A percentile compares a stretch with the other conserved stretches of the same genome.
phyloP scores from a whole-genome alignment of 2,329 filamentous ascomycete genomes.

The Karstenula rhodostoma region DNA sequence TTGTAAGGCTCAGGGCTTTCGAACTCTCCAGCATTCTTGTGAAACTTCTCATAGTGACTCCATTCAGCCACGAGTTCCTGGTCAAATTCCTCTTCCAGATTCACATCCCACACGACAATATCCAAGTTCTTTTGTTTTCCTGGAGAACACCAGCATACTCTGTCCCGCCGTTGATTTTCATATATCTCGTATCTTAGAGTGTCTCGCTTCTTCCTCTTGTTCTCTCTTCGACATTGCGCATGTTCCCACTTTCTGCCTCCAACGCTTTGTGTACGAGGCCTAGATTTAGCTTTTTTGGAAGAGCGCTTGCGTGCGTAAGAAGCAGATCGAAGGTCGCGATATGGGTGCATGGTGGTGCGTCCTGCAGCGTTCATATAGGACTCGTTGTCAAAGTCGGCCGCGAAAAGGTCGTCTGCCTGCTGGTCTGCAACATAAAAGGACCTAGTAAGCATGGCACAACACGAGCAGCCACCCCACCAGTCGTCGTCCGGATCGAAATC shows the following conservation, averaged over 20 bases:
- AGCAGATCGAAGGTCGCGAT: constrained; percentile 18
- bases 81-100: constrained; percentile 4
- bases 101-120: constrained; percentile 1
- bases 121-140: not conserved
- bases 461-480: not conserved
- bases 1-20: not conserved
- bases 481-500: not conserved
- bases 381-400: constrained; percentile 3
- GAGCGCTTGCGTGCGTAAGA: constrained; percentile 5
- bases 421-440: not conserved
- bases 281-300: not conserved
- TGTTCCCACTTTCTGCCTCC: constrained; percentile 5
- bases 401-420: not conserved
- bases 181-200: not conserved
- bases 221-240: not conserved
- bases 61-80: not conserved
- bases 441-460: not conserved
- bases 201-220: constrained; percentile 4
- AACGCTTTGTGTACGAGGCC: not conserved
- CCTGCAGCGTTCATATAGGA: constrained; percentile 16
- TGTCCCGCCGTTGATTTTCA: not conserved
- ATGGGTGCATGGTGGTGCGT: constrained; percentile 13
- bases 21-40: constrained; percentile 3
- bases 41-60: constrained; percentile 6
- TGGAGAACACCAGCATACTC: not conserved